Evolutionary conservation across 1,139 yeast species (phyloP), one percentile per base, ranked within the genome.

Genomic region (Kodamaea alishanica): DNA sequence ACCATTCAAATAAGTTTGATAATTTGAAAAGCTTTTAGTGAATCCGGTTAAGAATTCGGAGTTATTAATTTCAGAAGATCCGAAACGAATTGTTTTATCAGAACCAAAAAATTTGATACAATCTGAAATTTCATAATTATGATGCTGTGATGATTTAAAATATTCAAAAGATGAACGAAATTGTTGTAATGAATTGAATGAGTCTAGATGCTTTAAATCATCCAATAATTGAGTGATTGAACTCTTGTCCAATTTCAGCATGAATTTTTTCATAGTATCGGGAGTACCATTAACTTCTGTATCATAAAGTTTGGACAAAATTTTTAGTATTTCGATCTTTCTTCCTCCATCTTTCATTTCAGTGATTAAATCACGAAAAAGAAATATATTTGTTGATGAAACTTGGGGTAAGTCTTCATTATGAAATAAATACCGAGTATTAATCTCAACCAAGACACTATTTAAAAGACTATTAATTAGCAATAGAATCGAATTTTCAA

Each of bases 111-210:
- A 39, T n/a, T 39, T 47, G 5, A 50, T 31, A 8, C 57, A 52
- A 38, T 63, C 67, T 1, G 62, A 51, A 31, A 55, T 52, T 12
- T 63, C 58, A 38, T 64, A 63, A 37, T 61, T 67, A 24, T 66
- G 49, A 48, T 55, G 56, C 27, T 65, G 63, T 0, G 65, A 63
- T 2, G 72, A 61, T 39, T 63, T 65, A 48, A 50, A 55, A 38
- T 58, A 43, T 31, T 46, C 44, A 45, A 60, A 61, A 22, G 54
- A 47, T 7, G 46, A 41, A 29, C 70, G 41, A 35, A 50, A 52
- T 9, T 49, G 44, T 22, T 50, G 55, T 3, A 52, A 26, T 0
- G 63, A 60, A 37, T 48, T 49, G 41, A 64, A 65, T 6, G 38
- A 26, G 23, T 42, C 45, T 3, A 38, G 22, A 5, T 24, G 10